These are phyloP conservation scores for Trichoderma gracile DNA, from an alignment of 2,329 filamentous ascomycete genomes.

Conservation along the genomic window DNA sequence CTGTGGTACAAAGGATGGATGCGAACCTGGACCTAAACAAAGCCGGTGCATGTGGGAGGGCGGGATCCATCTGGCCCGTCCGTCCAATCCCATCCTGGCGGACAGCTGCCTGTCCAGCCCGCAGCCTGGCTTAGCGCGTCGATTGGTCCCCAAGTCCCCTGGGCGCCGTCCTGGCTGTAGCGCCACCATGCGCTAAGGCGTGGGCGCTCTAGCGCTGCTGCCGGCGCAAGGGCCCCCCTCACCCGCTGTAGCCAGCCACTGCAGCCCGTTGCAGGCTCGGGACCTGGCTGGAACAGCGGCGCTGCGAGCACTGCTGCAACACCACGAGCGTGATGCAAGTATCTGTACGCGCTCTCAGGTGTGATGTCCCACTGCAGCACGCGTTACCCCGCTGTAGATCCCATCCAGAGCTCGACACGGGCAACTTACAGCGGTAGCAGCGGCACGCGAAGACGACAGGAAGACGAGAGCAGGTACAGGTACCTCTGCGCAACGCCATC, in stretches of 20 bases:
- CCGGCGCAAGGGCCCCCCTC: slow-evolving; percentile 1
- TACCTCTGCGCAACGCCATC: not conserved
- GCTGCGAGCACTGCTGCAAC: slow-evolving; percentile 5
- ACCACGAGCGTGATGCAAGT: not conserved
- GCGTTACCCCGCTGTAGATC: slow-evolving; percentile 5
- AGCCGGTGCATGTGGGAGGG: not conserved
- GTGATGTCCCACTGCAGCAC: slow-evolving; percentile 10
- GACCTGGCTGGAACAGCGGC: not conserved
- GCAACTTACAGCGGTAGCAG: not conserved
- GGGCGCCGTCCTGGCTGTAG: slow-evolving; percentile 20
- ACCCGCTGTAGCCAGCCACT: slow-evolving; percentile 10
- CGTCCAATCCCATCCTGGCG: not conserved
- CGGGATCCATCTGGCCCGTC: no score
- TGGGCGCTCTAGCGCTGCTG: slow-evolving; percentile 4
- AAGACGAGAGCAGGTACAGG: no score
- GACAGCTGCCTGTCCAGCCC: slow-evolving; percentile 21
- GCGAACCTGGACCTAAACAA: not conserved
- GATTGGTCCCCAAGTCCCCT: slow-evolving; percentile 20
- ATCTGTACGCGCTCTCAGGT: not conserved
- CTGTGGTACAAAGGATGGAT: not conserved
- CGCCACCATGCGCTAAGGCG: slow-evolving; percentile 16
- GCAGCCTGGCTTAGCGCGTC: slow-evolving; percentile 15
- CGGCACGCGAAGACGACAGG: not conserved
- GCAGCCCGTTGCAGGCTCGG: not conserved
- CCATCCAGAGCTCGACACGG: no score